Percentiles rank a stretch among this genome's conserved stretches.
Evolutionary conservation across 805 yeast species (phyloP).

Genomic region (Zygotorulaspora chibaensis): DNA sequence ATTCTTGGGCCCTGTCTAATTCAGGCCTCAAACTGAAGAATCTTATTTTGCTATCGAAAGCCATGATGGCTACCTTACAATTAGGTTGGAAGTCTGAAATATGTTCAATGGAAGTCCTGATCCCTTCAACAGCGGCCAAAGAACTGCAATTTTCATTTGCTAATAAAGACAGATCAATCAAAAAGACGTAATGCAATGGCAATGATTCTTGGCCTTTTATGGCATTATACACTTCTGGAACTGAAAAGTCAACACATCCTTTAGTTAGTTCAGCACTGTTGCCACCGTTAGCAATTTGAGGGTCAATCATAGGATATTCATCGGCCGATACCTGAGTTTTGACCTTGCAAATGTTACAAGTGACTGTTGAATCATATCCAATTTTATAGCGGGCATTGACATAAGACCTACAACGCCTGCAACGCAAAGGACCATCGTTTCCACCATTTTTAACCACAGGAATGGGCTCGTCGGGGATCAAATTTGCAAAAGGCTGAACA

Average conservation of each 20-base stretch:
- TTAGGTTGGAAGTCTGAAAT: slow-evolving; percentile 36
- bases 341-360: slow-evolving; percentile 84
- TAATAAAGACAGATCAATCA: slow-evolving; percentile 65
- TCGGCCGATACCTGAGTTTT: slow-evolving; percentile 65
- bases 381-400: slow-evolving; percentile 77
- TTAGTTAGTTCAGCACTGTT: slow-evolving; percentile 66
- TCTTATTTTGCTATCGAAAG: slow-evolving; percentile 68
- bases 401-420: slow-evolving; percentile 88
- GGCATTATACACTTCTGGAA: slow-evolving; percentile 66
- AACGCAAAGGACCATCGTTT: slow-evolving; percentile 74
- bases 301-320: slow-evolving; percentile 57
- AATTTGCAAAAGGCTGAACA: slow-evolving; percentile 78
- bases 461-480: slow-evolving; percentile 46
- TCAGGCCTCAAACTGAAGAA: slow-evolving; percentile 64
- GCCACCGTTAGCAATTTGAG: slow-evolving; percentile 56
- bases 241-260: slow-evolving; percentile 83
- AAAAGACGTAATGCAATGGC: slow-evolving; percentile 65
- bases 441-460: slow-evolving; percentile 45
- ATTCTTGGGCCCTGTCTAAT: slow-evolving; percentile 52
- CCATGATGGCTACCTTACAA: slow-evolving; percentile 62
- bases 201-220: slow-evolving; percentile 38
- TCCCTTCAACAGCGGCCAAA: slow-evolving; percentile 59
- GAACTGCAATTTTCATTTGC: slow-evolving; percentile 54
- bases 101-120: slow-evolving; percentile 49
- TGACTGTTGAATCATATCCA: slow-evolving; percentile 55